Percentiles rank a stretch among this genome's conserved stretches.
Evolutionary conservation across 306 rosid genomes (phyloP).

Genomic region (Phaseolus lunatus): DNA sequence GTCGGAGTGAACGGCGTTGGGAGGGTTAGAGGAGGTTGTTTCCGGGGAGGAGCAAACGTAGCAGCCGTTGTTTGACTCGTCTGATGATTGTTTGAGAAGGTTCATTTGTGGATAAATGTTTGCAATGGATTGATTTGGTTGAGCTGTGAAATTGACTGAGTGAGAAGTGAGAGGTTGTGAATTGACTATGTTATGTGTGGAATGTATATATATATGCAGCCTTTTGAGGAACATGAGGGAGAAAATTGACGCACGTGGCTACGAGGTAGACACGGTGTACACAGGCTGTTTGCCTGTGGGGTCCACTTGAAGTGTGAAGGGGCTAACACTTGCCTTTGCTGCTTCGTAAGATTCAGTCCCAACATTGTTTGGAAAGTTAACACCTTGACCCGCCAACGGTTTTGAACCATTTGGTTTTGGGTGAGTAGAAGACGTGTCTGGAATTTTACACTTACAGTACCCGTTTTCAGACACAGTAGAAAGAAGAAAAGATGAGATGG

Average conservation of each 20-base stretch:
- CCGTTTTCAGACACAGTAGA: too few species aligned
- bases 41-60: slow-evolving; percentile 25
- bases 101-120: slow-evolving; percentile 31
- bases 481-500: too few species aligned
- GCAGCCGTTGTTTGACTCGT: not conserved
- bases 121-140: not conserved
- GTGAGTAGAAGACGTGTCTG: too few species aligned
- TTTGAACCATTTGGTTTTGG: too few species aligned
- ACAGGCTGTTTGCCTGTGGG: slow-evolving; percentile 9
- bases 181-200: not conserved
- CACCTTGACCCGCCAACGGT: too few species aligned
- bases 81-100: not conserved
- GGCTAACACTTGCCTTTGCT: not conserved
- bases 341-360: not conserved
- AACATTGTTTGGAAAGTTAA: too few species aligned
- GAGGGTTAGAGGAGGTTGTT: slow-evolving; percentile 17
- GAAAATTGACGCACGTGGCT: slow-evolving; percentile 43
- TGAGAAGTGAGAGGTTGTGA: not conserved
- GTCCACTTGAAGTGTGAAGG: not conserved
- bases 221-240: not conserved
- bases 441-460: too few species aligned
- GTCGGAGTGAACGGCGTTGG: slow-evolving; percentile 13
- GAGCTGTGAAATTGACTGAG: not conserved
- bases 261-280: slow-evolving; percentile 52
- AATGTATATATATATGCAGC: slow-evolving; percentile 15